phyloP scores from a whole-genome alignment of 768 basidiomycete genomes.

The Hygrophorus pudorinus region DNA sequence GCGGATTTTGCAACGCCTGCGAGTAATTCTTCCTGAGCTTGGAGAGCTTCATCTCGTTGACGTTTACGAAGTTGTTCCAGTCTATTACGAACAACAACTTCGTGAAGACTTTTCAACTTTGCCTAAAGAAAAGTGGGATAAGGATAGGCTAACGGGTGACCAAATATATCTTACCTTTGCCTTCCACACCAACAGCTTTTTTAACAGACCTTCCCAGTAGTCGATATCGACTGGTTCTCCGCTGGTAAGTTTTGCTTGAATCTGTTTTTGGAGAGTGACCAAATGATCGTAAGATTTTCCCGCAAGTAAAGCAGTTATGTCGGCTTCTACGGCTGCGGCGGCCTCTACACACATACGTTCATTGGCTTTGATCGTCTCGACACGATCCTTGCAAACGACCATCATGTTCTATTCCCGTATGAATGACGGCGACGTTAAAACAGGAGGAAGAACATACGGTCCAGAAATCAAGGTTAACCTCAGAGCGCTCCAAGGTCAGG shows the following conservation, averaged over 20 bases:
- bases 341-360: slow-evolving; percentile 59
- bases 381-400: slow-evolving; percentile 86
- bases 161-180: slow-evolving; percentile 58
- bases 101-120: slow-evolving; percentile 85
- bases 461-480: slow-evolving; percentile 94
- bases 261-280: slow-evolving; percentile 68
- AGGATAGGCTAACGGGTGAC: slow-evolving; percentile 5
- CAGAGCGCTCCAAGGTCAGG: slow-evolving; percentile 72
- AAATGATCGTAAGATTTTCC: slow-evolving; percentile 86
- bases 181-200: slow-evolving; percentile 93
- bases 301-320: slow-evolving; percentile 70
- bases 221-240: slow-evolving; percentile 95
- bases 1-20: slow-evolving; percentile 65
- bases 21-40: slow-evolving; percentile 84
- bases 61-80: slow-evolving; percentile 92
- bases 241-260: slow-evolving; percentile 81
- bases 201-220: slow-evolving; percentile 92
- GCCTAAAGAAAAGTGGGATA: slow-evolving; percentile 39
- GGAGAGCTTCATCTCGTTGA: slow-evolving; percentile 92
- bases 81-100: slow-evolving; percentile 93
- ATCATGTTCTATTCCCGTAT: slow-evolving; percentile 71
- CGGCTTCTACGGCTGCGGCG: slow-evolving; percentile 73
- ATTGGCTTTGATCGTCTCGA: slow-evolving; percentile 63
- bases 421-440: neutral
- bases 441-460: slow-evolving; percentile 44